Evolutionary conservation across 2,329 filamentous ascomycete species (phyloP).

Genomic region (Ceratocystis cubensis): DNA sequence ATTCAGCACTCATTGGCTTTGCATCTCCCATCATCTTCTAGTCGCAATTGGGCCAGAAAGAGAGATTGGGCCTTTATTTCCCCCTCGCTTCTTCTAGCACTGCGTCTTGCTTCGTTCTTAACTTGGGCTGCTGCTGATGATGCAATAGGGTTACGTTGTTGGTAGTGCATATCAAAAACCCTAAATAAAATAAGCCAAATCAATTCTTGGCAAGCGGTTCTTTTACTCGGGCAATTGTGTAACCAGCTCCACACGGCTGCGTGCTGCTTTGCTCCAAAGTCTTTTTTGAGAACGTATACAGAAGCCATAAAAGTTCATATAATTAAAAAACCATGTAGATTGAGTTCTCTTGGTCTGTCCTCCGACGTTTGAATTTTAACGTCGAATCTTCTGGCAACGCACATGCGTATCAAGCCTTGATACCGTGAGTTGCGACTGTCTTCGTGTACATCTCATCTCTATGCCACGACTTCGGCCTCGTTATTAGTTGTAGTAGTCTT

Average conservation of each 20-base stretch:
- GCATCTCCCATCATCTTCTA: not conserved
- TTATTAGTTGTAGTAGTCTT: slow-evolving; percentile 4
- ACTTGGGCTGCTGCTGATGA: no score
- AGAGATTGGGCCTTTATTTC: no score
- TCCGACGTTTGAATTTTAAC: no score
- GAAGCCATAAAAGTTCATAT: not conserved
- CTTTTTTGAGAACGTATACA: not conserved
- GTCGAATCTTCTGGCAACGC: not conserved
- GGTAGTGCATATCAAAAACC: not conserved
- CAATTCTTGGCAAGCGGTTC: not conserved
- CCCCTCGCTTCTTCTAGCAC: no score
- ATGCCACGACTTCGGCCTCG: not conserved
- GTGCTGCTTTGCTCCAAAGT: not conserved
- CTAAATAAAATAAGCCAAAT: not conserved
- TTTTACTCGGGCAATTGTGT: not conserved
- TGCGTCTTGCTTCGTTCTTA: no score
- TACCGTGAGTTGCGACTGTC: not conserved
- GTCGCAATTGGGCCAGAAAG: no score
- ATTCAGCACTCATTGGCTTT: not conserved
- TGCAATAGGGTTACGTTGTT: no score
- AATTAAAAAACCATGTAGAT: not conserved
- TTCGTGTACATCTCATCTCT: not conserved
- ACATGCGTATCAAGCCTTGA: not conserved
- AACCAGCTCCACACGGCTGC: not conserved
- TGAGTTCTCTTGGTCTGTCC: not conserved